A percentile compares a stretch with the other conserved stretches of the same genome.
Conservation (phyloP, 2,329 filamentous ascomycete species). For the Escovopsis sp. region DNA sequence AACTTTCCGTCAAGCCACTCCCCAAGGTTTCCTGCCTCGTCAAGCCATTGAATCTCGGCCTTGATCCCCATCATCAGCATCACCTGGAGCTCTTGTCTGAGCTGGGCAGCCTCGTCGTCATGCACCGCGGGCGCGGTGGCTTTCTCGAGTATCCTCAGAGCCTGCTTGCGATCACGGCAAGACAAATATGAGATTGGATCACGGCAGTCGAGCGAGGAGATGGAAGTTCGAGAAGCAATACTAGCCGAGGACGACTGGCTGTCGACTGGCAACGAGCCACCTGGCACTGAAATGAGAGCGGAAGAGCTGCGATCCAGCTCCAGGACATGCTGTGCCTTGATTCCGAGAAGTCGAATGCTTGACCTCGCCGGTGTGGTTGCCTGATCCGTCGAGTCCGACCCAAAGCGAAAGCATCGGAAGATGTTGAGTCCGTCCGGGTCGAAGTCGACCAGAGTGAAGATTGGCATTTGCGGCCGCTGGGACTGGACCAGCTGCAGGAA, state of each 20-base stretch:
- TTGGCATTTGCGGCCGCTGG: constrained; percentile 34
- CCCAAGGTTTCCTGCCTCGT: constrained; percentile 36
- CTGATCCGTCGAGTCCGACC: constrained; percentile 47
- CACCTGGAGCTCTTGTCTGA: constrained; percentile 45
- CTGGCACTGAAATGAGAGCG: neutral
- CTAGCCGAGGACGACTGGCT: constrained; percentile 5
- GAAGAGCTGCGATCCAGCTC: constrained; percentile 1
- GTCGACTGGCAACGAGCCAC: neutral
- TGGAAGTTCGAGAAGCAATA: constrained; percentile 4
- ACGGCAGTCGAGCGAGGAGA: constrained; percentile 14
- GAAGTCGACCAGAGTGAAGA: constrained; percentile 55
- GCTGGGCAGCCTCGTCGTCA: constrained; percentile 20
- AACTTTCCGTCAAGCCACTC: constrained; percentile 35
- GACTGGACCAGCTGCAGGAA: constrained; percentile 43
- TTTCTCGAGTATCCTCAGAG: constrained; percentile 35
- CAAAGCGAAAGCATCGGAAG: constrained; percentile 56
- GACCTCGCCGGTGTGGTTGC: constrained; percentile 38
- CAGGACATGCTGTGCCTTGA: constrained; percentile 29
- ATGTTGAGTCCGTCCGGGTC: constrained; percentile 68
- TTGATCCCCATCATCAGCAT: constrained; percentile 66
- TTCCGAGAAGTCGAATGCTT: constrained; percentile 50
- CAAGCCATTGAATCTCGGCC: constrained; percentile 61
- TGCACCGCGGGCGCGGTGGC: constrained; percentile 15
- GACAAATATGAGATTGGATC: constrained; percentile 29
- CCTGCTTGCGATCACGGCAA: constrained; percentile 42